A percentile compares a stretch with the other conserved stretches of the same genome.
Evolutionary conservation across 208 protist species (phyloP).

Genomic region (Wallacemonas rigidus): DNA sequence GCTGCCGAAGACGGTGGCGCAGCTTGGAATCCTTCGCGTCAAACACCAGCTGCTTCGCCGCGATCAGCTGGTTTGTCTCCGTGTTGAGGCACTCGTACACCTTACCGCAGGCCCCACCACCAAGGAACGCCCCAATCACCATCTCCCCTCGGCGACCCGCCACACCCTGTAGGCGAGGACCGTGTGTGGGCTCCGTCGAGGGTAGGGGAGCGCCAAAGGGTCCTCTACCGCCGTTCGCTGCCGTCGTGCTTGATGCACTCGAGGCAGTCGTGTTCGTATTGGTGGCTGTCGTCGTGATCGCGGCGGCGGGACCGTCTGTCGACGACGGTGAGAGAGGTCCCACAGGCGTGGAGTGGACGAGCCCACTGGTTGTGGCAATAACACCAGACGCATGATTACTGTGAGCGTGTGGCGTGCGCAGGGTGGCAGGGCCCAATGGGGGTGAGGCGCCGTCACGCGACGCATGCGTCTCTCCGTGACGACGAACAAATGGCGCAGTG

Average conservation of each 20-base stretch:
- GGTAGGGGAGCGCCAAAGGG: slow-evolving; percentile 51
- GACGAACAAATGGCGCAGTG: not conserved
- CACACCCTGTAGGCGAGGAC: slow-evolving; percentile 51
- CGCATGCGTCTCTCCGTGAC: not conserved
- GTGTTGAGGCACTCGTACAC: slow-evolving; percentile 89
- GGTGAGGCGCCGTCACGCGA: not conserved
- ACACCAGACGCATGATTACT: slow-evolving; percentile 1
- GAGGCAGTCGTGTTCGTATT: not conserved
- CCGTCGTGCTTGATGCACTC: slow-evolving; percentile 1
- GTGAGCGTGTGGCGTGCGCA: not conserved
- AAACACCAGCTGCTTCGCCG: slow-evolving; percentile 84
- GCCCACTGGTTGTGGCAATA: not conserved
- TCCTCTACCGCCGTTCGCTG: not conserved
- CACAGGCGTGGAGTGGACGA: not conserved
- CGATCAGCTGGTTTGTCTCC: slow-evolving; percentile 75
- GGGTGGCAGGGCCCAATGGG: not conserved
- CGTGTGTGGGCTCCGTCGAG: slow-evolving; percentile 45
- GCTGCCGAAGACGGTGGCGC: slow-evolving; percentile 59
- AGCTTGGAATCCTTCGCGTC: slow-evolving; percentile 87
- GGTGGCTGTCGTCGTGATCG: slow-evolving; percentile 1
- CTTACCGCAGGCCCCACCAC: slow-evolving; percentile 85
- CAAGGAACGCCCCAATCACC: slow-evolving; percentile 80
- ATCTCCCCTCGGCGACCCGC: slow-evolving; percentile 63
- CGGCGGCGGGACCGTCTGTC: not conserved
- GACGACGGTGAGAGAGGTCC: not conserved